These are phyloP conservation scores for Cyphellophora attinorum DNA, from an alignment of 2,329 filamentous ascomycete species.

Conservation along the genomic window DNA sequence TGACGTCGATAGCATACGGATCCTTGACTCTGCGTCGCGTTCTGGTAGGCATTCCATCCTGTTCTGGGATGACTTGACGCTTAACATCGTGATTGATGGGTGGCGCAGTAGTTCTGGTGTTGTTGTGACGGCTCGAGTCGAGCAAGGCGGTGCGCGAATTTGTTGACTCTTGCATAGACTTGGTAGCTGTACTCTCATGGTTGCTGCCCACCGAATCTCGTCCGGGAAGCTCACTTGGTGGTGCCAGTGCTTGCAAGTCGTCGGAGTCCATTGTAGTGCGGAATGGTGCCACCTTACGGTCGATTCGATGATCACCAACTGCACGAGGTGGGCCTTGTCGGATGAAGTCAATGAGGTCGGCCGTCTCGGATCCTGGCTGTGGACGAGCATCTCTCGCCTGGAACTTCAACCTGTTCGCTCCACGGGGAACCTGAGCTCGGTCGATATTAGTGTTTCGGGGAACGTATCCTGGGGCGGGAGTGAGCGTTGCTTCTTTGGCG, in stretches of 20 bases:
- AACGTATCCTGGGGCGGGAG: conserved; percentile 4
- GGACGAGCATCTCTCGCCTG: conserved; percentile 64
- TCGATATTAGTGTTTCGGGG: not conserved
- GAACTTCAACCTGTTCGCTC: conserved; percentile 36
- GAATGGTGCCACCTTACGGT: conserved; percentile 76
- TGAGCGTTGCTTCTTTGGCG: not conserved
- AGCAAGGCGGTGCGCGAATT: conserved; percentile 68
- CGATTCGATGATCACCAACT: conserved; percentile 56
- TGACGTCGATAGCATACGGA: conserved; percentile 82
- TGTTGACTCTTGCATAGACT: conserved; percentile 52
- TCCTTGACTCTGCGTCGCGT: conserved; percentile 74
- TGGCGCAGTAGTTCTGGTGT: conserved; percentile 4
- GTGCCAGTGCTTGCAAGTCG: conserved; percentile 41
- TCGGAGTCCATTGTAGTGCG: conserved; percentile 79
- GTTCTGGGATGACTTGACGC: conserved; percentile 20
- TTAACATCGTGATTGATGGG: conserved; percentile 3
- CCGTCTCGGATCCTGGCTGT: conserved; percentile 56
- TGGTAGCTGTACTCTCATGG: conserved; percentile 41
- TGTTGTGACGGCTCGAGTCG: conserved; percentile 20
- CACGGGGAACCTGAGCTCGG: conserved; percentile 6
- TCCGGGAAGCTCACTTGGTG: conserved; percentile 22
- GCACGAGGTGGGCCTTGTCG: conserved; percentile 66
- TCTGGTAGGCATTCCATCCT: conserved; percentile 50
- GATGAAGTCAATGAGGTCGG: conserved; percentile 92
- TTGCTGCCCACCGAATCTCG: conserved; percentile 31